Evolutionary conservation across 306 rosid genomes (phyloP).

Genomic region (Prunus campanulata): DNA sequence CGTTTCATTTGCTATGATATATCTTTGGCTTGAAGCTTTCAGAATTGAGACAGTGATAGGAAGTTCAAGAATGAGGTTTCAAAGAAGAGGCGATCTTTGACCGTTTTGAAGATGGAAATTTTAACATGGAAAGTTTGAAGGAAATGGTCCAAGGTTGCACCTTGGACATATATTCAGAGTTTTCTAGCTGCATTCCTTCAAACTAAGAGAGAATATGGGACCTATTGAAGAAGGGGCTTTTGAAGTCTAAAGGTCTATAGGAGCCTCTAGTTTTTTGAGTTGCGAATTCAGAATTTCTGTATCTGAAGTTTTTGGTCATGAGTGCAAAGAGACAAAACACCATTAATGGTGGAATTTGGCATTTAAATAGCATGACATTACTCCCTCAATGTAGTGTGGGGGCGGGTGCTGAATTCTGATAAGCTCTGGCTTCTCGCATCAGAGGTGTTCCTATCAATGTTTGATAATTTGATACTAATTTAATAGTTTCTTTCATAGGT

Average conservation of each 20-base stretch:
- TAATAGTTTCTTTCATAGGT: neutral
- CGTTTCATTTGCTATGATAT: neutral
- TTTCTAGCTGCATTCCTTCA: slow-evolving; percentile 26
- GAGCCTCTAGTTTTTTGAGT: neutral
- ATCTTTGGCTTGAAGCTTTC: neutral
- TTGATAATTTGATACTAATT: neutral
- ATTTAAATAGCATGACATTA: neutral
- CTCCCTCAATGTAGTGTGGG: neutral
- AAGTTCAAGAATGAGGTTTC: neutral
- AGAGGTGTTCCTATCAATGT: neutral
- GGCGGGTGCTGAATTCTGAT: neutral
- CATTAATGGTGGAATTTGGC: neutral
- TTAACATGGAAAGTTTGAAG: neutral
- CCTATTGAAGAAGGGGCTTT: neutral
- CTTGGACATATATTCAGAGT: slow-evolving; percentile 26
- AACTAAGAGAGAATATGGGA: too few species aligned
- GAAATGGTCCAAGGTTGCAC: neutral
- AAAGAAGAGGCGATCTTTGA: neutral
- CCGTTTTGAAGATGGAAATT: neutral
- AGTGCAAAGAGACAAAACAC: neutral
- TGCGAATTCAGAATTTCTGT: neutral
- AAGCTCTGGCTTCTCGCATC: neutral
- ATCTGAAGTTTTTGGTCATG: neutral
- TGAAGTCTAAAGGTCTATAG: neutral
- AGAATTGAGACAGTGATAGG: neutral